A percentile compares a stretch with the other conserved stretches of the same genome.
phyloP scores from a whole-genome alignment of 2,329 filamentous ascomycete species.

The Lithohypha guttulata region DNA sequence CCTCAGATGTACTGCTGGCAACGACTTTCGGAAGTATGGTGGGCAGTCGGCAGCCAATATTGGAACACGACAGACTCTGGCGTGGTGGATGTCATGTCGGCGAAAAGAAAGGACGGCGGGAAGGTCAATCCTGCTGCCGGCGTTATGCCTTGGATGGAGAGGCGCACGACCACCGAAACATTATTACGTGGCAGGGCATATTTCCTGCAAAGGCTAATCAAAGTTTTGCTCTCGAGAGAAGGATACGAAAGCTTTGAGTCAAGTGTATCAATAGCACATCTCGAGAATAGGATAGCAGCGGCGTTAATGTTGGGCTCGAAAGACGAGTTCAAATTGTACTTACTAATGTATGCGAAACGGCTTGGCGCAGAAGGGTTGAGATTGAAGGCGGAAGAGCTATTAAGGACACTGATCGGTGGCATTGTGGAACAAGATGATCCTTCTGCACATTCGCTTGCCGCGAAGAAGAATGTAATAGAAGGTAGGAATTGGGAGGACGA shows the following conservation, averaged over 20 bases:
- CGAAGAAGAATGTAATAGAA: conserved; percentile 36
- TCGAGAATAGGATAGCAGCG: conserved; percentile 89
- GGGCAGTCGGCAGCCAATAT: conserved; percentile 94
- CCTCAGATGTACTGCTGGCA: conserved; percentile 84
- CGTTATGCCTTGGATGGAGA: conserved; percentile 84
- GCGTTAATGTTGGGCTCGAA: conserved; percentile 72
- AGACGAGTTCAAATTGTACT: conserved; percentile 86
- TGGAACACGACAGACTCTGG: conserved; percentile 97
- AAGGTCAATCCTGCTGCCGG: conserved; percentile 66
- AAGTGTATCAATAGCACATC: conserved; percentile 80
- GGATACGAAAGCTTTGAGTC: conserved; percentile 89
- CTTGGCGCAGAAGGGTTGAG: conserved; percentile 80
- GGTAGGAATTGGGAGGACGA: conserved; percentile 54
- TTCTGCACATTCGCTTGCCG: conserved; percentile 41
- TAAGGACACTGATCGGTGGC: conserved; percentile 70
- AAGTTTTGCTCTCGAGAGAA: conserved; percentile 74
- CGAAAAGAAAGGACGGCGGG: conserved; percentile 45
- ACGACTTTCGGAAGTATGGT: conserved; percentile 92
- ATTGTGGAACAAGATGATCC: conserved; percentile 39
- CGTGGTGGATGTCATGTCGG: conserved; percentile 58
- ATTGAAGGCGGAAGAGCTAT: conserved; percentile 82
- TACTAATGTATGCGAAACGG: conserved; percentile 97
- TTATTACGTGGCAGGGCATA: conserved; percentile 85
- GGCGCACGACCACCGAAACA: conserved; percentile 88
- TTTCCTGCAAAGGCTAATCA: conserved; percentile 82